A percentile compares a stretch with the other conserved stretches of the same genome.
phyloP scores from a whole-genome alignment of 2,329 filamentous ascomycete species.

The Aspergillus vadensis region DNA sequence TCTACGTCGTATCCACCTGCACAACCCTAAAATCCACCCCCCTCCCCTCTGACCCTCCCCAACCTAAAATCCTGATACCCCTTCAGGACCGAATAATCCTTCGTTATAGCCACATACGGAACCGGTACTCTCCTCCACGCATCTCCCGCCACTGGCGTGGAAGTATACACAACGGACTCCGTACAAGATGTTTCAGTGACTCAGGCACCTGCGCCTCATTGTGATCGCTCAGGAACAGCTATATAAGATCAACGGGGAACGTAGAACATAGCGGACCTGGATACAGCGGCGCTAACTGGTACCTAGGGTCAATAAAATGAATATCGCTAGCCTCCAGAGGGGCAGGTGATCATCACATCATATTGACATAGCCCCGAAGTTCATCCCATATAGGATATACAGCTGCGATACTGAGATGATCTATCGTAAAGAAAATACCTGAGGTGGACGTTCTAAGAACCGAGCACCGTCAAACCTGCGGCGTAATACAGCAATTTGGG shows the following conservation, averaged over 20 bases:
- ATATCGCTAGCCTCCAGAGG: no score
- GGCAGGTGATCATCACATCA: no score
- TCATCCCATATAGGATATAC: no score
- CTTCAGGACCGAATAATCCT: conserved; percentile 14
- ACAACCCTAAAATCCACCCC: conserved; percentile 12
- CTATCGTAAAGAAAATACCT: no score
- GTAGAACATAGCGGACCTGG: neutral
- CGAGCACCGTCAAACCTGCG: no score
- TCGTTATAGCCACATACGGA: conserved; percentile 19
- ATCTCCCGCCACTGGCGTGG: neutral
- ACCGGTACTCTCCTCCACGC: conserved; percentile 17
- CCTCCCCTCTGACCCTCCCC: conserved; percentile 7
- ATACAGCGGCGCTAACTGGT: no score
- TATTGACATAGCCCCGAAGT: no score
- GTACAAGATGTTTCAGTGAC: neutral
- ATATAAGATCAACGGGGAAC: neutral
- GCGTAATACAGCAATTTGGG: accelerated
- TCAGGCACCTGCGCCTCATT: neutral
- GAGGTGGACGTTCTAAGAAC: no score
- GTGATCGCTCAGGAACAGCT: conserved; percentile 1
- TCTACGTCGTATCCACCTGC: conserved; percentile 22
- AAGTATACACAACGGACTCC: conserved; percentile 2
- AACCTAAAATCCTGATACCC: conserved; percentile 23
- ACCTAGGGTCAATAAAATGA: no score
- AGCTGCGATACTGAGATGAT: no score